Base-by-base conservation (phyloP, 345 rosid species). In the Euphorbia tirucalli region DNA sequence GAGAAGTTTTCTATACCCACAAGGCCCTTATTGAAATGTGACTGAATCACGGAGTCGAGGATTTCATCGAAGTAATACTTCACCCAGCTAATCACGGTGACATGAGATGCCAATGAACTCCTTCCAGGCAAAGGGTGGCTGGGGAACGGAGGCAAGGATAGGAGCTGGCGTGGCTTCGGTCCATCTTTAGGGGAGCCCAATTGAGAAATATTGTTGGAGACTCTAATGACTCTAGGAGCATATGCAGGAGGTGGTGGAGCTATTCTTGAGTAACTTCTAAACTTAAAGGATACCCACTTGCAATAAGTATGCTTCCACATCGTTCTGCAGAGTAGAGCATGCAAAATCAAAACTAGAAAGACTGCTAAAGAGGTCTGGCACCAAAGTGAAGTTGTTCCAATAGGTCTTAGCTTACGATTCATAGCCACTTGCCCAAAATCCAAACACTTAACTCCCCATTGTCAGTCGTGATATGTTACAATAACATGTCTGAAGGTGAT, bases 1-100 rank as follows among this genome's bases (percentile, higher is more conserved):
- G n/a, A 10, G 5, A 9, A 10, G 7, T 32, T 2, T 15, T 30
- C 7, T 30, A 70, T 31, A 81, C 90, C 83, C 70, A 91, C 97
- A 64, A 90, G 94, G 77, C 90, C 97, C 82, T 88, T 91, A 80
- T 84, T 91, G 85, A 90, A 93, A 78, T 87, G 98, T 48, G 89
- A 77, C 61, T 88, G 94, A 11, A 93, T 82, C 54, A 79, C 79
- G 21, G 85, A 80, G 65, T 90, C 89, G 32, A 67, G 35, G 68
- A 85, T 82, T 44, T 92, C 94, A 68, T 84, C 81, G 25, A 93
- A 90, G 80, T 90, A 91, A 59, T 93, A 88, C 73, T 88, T 91
- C 55, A 90, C 78, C 98, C 98, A 93, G 66, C 86, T 91, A 32
- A 93, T 85, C 18, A 92, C 96, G 0, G 97, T 93, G 72, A 89